Base-by-base conservation (phyloP, 1,139 yeast genomes). In the Zygosaccharomyces sapae region DNA sequence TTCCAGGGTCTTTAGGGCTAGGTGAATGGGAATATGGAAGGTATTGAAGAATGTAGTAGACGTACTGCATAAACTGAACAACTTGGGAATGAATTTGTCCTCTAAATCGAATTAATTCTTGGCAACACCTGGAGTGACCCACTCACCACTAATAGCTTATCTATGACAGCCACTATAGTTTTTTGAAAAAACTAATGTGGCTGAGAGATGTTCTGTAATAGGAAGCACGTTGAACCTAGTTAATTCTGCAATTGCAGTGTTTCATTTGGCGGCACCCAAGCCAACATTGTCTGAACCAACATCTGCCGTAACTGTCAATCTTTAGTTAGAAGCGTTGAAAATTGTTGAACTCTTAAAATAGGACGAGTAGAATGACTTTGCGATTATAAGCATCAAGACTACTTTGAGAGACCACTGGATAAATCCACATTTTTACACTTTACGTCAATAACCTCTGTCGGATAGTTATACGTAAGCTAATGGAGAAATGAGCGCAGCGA, bases 201-300 rank as follows among this genome's bases (percentile, higher is more conserved):
- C 69, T 85, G 24, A 9, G 31, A 37, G 31, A 37, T 37, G 40
- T 20, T 37, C 40, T 3, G 40, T 30, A 22, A 37, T 30, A 10
- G 40, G 24, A 10, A 37, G 31, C 40, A 37, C 40, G 31, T 37
- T 37, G 16, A 30, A 37, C 18, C 40, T 30, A 3, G 40, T 37
- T 13, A 25, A 30, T 20, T 37, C 94, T 45, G 81, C 71, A 19
- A 86, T 94, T 13, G 85, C 75, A 59, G 86, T 77, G 54, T 74
- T 70, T 48, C 69, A 66, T 60, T 79, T 83, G 55, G 89, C 88
- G 56, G 86, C 86, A 56, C 75, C 75, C 60, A 86, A 74, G 61
- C 85, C 94, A 54, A 85, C 73, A 67, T 86, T 94, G 65, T 86
- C 95, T 9, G 88, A 81, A 5, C 95, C 95, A 52, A 86, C 90